A percentile compares a stretch with the other conserved stretches of the same genome.
Evolutionary conservation across 1,284 basidiomycete species (phyloP).

Genomic region (Irpex sp.): DNA sequence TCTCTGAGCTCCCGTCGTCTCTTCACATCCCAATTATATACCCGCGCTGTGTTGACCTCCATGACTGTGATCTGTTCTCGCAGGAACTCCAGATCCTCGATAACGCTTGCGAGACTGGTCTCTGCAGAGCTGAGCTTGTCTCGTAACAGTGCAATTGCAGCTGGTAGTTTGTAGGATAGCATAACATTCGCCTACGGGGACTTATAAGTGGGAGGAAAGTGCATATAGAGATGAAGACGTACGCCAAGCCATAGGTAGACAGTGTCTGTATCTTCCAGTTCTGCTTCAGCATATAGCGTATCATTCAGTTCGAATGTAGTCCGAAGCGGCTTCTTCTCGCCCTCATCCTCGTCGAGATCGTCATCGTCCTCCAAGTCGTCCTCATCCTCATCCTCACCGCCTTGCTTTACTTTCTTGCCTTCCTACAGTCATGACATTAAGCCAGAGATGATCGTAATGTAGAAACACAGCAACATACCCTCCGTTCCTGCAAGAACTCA

Average conservation of each 20-base stretch:
- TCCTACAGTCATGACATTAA: slow-evolving; percentile 36
- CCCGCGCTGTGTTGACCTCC: slow-evolving; percentile 96
- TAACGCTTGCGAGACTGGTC: slow-evolving; percentile 61
- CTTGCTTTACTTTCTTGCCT: slow-evolving; percentile 46
- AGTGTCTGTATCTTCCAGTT: slow-evolving; percentile 81
- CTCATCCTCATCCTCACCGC: slow-evolving; percentile 38
- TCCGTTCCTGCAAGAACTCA: slow-evolving; percentile 71
- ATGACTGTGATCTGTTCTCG: slow-evolving; percentile 96
- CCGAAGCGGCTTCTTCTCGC: slow-evolving; percentile 53
- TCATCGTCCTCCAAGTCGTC: slow-evolving; percentile 40
- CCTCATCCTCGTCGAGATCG: slow-evolving; percentile 42
- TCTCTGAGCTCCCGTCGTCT: slow-evolving; percentile 63
- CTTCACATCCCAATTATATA: slow-evolving; percentile 97
- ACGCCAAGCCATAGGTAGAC: slow-evolving; percentile 98
- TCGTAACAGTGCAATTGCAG: slow-evolving; percentile 74
- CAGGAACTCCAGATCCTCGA: slow-evolving; percentile 91
- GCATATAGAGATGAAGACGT: slow-evolving; percentile 33
- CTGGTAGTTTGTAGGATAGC: slow-evolving; percentile 89
- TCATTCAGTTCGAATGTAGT: slow-evolving; percentile 97
- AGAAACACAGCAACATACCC: slow-evolving; percentile 39
- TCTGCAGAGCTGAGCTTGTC: slow-evolving; percentile 81
- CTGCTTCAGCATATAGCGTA: slow-evolving; percentile 90
- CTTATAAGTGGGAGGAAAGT: not conserved
- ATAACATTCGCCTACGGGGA: slow-evolving; percentile 87
- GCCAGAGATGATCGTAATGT: not conserved